Evolutionary conservation across 352 stramenopile genomes (phyloP).

Genomic region (Pythium sp.): DNA sequence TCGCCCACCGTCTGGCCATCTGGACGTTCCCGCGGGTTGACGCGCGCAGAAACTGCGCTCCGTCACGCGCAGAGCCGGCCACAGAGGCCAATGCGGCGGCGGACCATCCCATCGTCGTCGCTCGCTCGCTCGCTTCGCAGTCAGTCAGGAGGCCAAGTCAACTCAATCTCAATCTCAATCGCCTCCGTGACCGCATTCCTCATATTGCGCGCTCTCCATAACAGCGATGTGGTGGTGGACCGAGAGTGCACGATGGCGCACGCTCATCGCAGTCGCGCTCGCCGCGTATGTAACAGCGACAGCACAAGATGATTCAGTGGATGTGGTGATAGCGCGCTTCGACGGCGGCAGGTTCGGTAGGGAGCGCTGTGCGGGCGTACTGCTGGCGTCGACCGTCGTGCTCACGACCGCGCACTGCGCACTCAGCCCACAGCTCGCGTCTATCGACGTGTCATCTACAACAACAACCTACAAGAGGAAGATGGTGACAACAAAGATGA

Average conservation of each 20-base stretch:
- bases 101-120: neutral
- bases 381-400: conserved; percentile 6
- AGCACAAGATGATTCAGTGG: neutral
- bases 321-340: conserved; percentile 5
- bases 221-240: conserved; percentile 3
- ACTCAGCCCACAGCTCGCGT: neutral
- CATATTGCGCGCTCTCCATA: neutral
- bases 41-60: neutral
- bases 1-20: neutral
- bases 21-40: neutral
- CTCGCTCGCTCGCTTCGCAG: neutral
- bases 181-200: neutral
- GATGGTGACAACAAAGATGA: neutral
- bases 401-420: conserved; percentile 12
- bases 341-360: conserved; percentile 5
- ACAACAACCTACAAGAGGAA: neutral
- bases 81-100: neutral
- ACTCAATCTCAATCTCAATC: neutral
- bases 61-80: neutral
- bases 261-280: neutral
- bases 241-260: neutral
- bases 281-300: neutral
- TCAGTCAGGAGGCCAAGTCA: neutral
- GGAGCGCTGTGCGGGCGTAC: conserved; percentile 3
- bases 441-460: neutral